These are phyloP conservation scores for Exophiala xenobiotica DNA, from an alignment of 2,329 filamentous ascomycete genomes.

Conservation along the genomic window DNA sequence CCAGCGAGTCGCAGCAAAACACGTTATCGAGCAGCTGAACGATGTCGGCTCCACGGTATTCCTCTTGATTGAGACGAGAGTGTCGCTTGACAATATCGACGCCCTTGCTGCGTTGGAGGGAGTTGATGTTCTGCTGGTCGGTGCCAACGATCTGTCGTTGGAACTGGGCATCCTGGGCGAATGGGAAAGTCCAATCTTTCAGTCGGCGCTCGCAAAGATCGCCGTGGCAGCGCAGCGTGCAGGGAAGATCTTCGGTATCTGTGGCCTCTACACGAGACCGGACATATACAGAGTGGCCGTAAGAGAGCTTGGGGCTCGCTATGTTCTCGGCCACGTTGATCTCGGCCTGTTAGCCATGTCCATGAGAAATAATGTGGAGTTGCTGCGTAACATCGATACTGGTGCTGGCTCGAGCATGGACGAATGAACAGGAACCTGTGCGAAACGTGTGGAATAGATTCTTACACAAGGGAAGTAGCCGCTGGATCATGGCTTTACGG, in stretches of 20 bases:
- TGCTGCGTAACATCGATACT: slow-evolving; percentile 1
- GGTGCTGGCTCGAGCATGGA: not conserved
- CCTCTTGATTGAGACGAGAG: slow-evolving; percentile 19
- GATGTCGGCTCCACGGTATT: slow-evolving; percentile 13
- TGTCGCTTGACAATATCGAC: slow-evolving; percentile 12
- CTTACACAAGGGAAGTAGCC: not conserved
- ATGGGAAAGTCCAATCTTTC: slow-evolving; percentile 12
- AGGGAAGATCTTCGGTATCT: not conserved
- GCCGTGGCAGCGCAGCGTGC: not conserved
- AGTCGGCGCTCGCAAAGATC: slow-evolving; percentile 2
- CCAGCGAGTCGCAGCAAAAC: not conserved
- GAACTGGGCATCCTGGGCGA: slow-evolving; percentile 15
- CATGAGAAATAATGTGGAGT: slow-evolving; percentile 12
- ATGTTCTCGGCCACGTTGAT: slow-evolving; percentile 13
- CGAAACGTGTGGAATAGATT: not conserved
- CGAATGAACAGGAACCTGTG: not conserved
- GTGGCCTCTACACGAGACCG: not conserved
- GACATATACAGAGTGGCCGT: not conserved
- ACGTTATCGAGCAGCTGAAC: slow-evolving; percentile 6
- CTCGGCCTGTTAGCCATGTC: slow-evolving; percentile 16
- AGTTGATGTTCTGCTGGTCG: slow-evolving; percentile 20
- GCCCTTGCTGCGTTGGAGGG: slow-evolving; percentile 18
- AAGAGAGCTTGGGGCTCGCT: slow-evolving; percentile 10
- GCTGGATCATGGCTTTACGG: not conserved
- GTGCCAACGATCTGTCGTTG: slow-evolving; percentile 18